phyloP scores from a whole-genome alignment of 768 basidiomycete genomes.

The Leccinellum rugosiceps region DNA sequence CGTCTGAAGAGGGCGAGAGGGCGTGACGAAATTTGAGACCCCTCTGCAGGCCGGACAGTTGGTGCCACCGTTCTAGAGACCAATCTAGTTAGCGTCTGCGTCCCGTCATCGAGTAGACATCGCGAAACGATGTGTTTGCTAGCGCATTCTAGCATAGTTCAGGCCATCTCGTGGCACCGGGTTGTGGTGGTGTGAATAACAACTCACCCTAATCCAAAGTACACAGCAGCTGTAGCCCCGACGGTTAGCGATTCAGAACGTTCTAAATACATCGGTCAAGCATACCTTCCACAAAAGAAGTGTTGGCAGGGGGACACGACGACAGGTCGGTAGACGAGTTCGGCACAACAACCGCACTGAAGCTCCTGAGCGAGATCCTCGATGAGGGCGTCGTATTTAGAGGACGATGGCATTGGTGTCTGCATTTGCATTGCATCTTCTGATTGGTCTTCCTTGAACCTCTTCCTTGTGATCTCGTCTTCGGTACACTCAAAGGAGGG shows the following conservation, averaged over 20 bases:
- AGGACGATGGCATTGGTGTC: slow-evolving; percentile 17
- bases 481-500: slow-evolving; percentile 51
- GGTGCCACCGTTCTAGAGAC: slow-evolving; percentile 71
- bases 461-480: slow-evolving; percentile 53
- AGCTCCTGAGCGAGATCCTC: slow-evolving; percentile 71
- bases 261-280: neutral
- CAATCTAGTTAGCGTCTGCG: slow-evolving; percentile 11
- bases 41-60: slow-evolving; percentile 82
- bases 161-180: slow-evolving; percentile 4
- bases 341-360: slow-evolving; percentile 84
- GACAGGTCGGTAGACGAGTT: slow-evolving; percentile 77
- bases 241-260: slow-evolving; percentile 42
- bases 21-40: slow-evolving; percentile 61
- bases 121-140: neutral
- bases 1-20: slow-evolving; percentile 70
- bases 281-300: slow-evolving; percentile 87
- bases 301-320: slow-evolving; percentile 83
- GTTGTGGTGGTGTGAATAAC: neutral
- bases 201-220: slow-evolving; percentile 81
- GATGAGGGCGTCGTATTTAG: slow-evolving; percentile 37
- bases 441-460: slow-evolving; percentile 48
- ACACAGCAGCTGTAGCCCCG: slow-evolving; percentile 61
- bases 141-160: neutral
- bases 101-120: neutral
- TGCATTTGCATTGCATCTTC: slow-evolving; percentile 13